Evolutionary conservation across 2,329 filamentous ascomycete genomes (phyloP), one percentile per base, ranked within the genome.

Genomic region (Colletotrichum navitas): DNA sequence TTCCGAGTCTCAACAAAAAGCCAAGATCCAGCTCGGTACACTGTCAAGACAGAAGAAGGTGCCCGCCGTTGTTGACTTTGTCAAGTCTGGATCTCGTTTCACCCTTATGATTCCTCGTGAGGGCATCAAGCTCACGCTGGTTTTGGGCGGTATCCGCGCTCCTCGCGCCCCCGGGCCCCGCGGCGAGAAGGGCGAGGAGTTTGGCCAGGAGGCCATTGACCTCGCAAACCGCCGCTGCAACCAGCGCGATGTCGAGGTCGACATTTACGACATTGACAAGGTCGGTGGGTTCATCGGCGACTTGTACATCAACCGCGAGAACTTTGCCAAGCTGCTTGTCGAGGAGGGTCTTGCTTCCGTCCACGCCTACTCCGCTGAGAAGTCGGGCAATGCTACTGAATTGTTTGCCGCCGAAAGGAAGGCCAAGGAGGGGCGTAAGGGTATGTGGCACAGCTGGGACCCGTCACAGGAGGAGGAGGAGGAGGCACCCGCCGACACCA

Each of bases 221-320:
- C 91, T 98, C 76, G 95, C 95, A 60, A 94, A 94, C 82, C 92
- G 90, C 77, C 90, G 95, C 69, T 94, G 93, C 83, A 93, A 94
- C 85, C 96, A 99, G 85, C 92, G 96, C 66, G 96, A 99, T 81
- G 95, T 96, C 60, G 95, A 98, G 82, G 93, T 99, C 70, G 95
- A 99, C 77, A 92, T 99, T 26, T 91, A 97, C 80, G 94, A 95
- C 77, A 93, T 94, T 76, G 96, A 99, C 87, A 98, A 98, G 86
- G 92, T 96, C 34, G 96, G 96, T 77, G 96, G 96, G 47, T 99
- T 99, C 85, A 98, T 99, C 76, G 96, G 96, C 66, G 93, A 94
- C 18, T 87, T 99, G 32, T 98, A 94, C 81, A 89, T 99, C 80
- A 95, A 94, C 85, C 93, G 95, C 64, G 95, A 98, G 83, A 98